Evolutionary conservation across 306 rosid genomes (phyloP).

Genomic region (Corylus heterophylla): DNA sequence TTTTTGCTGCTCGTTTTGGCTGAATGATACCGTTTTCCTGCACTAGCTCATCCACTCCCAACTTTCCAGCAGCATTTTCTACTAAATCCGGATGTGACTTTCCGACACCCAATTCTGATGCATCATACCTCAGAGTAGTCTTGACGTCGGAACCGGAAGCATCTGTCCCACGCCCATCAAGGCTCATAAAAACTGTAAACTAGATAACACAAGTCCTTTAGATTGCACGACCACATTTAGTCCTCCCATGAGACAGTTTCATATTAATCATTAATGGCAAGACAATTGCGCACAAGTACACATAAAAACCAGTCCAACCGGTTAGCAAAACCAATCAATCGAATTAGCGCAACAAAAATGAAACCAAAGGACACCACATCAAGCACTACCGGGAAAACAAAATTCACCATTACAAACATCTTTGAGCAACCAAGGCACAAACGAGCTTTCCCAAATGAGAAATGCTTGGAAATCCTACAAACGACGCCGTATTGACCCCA

Average conservation of each 20-base stretch:
- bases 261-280: neutral
- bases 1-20: slow-evolving; percentile 58
- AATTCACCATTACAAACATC: neutral
- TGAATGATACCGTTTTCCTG: slow-evolving; percentile 34
- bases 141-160: slow-evolving; percentile 42
- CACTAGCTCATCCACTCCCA: slow-evolving; percentile 30
- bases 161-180: slow-evolving; percentile 54
- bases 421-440: neutral
- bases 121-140: slow-evolving; percentile 45
- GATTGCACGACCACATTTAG: slow-evolving; percentile 33
- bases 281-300: neutral
- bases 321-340: slow-evolving; percentile 1
- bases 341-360: neutral
- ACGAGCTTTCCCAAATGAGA: neutral
- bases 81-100: slow-evolving; percentile 37
- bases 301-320: slow-evolving; percentile 1
- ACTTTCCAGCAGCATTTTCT: slow-evolving; percentile 35
- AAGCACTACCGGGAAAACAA: neutral
- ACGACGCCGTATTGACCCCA: neutral
- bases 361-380: neutral
- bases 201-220: slow-evolving; percentile 37
- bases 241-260: slow-evolving; percentile 2
- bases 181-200: slow-evolving; percentile 54
- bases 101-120: slow-evolving; percentile 34
- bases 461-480: neutral